phyloP scores from a whole-genome alignment of 2,329 filamentous ascomycete genomes.

The Fusarium anguioides region DNA sequence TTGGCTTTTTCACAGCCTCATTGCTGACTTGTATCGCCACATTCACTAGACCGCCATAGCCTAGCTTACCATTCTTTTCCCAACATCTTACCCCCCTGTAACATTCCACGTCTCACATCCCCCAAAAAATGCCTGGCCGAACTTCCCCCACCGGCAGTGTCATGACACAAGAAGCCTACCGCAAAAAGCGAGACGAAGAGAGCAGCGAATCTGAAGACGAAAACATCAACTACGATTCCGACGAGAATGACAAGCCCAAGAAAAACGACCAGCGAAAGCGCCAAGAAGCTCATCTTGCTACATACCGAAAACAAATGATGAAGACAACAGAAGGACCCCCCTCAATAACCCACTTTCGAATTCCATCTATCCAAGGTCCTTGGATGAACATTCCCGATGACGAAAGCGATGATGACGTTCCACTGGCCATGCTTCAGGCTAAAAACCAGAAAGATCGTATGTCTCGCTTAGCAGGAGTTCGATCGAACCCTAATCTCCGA shows the following conservation, averaged over 20 bases:
- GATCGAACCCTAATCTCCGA: constrained; percentile 32
- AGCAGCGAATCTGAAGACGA: constrained; percentile 23
- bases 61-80: neutral
- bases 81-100: neutral
- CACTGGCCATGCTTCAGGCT: constrained; percentile 27
- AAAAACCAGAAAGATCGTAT: neutral
- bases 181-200: constrained; percentile 8
- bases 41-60: neutral
- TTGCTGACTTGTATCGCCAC: neutral
- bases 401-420: constrained; percentile 29
- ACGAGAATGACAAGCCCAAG: constrained; percentile 3
- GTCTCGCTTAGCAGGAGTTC: constrained; percentile 11
- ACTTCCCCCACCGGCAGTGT: constrained; percentile 24
- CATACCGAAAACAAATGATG: constrained; percentile 37
- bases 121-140: constrained; percentile 26
- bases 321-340: constrained; percentile 27
- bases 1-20: neutral
- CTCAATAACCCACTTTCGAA: neutral
- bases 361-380: constrained; percentile 8
- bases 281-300: constrained; percentile 31
- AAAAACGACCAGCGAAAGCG: constrained; percentile 16
- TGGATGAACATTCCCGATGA: constrained; percentile 3
- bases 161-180: constrained; percentile 35
- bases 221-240: constrained; percentile 30
- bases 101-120: neutral